Percentiles rank a stretch among this genome's conserved stretches.
These are phyloP conservation scores for Coelastrella sp. DNA, from an alignment of 139 green algal genomes.

Conservation along the genomic window DNA sequence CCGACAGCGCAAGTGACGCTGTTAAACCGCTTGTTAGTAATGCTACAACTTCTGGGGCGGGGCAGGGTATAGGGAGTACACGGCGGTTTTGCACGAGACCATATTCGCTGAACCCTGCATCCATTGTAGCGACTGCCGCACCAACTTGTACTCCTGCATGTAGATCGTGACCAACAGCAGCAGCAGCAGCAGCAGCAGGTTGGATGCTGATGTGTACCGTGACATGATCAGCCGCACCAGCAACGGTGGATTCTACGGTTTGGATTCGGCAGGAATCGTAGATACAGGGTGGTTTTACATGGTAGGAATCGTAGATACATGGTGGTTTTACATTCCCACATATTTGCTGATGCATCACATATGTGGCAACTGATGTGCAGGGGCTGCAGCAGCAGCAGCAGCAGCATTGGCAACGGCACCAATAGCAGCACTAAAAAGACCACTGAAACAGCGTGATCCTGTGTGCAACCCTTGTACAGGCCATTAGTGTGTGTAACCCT, in stretches of 20 bases:
- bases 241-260: no score
- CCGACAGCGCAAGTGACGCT: slow-evolving; percentile 78
- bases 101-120: slow-evolving; percentile 77
- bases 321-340: no score
- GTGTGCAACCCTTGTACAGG: no score
- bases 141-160: slow-evolving; percentile 62
- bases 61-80: slow-evolving; percentile 62
- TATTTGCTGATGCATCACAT: no score
- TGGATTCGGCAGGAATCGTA: no score
- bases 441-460: no score
- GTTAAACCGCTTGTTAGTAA: slow-evolving; percentile 87
- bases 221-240: no score
- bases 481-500: no score
- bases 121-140: slow-evolving; percentile 74
- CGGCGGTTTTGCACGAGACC: slow-evolving; percentile 52
- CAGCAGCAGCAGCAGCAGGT: slow-evolving; percentile 44
- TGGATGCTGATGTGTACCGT: no score
- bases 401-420: not conserved
- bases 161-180: not conserved
- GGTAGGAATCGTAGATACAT: no score
- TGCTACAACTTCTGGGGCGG: slow-evolving; percentile 80
- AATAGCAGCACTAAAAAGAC: not conserved
- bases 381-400: slow-evolving; percentile 46
- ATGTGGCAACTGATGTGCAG: no score
- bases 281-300: no score